phyloP scores from a whole-genome alignment of 2,329 filamentous ascomycete species.

The Beauveria australis region DNA sequence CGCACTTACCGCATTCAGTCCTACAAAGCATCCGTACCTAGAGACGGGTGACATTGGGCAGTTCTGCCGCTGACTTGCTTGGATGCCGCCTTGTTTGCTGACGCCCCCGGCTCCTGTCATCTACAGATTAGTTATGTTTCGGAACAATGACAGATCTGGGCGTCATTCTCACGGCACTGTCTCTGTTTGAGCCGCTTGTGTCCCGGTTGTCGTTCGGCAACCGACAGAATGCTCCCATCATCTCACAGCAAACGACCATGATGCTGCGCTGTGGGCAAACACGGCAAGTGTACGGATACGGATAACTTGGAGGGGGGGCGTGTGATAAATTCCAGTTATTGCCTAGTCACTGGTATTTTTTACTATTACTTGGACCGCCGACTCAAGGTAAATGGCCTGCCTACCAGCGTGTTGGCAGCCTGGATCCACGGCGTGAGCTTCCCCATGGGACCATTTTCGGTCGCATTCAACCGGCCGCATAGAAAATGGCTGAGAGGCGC shows the following conservation, averaged over 20 bases:
- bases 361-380: not conserved
- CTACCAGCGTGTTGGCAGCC: not conserved
- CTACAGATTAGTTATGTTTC: not conserved
- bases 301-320: too few relatives aligned
- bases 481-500: constrained; percentile 8
- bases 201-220: not conserved
- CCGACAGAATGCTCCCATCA: not conserved
- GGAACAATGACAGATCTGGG: not conserved
- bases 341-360: too few relatives aligned
- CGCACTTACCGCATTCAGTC: not conserved
- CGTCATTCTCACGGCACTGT: not conserved
- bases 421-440: not conserved
- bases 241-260: not conserved
- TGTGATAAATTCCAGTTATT: too few relatives aligned
- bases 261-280: not conserved
- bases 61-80: not conserved
- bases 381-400: not conserved
- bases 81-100: not conserved
- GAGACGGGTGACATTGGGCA: not conserved
- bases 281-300: not conserved
- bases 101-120: not conserved
- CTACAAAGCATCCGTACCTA: too few relatives aligned
- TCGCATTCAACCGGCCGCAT: not conserved
- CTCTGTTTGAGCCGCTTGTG: not conserved
- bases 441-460: constrained; percentile 6